Conservation (phyloP, 306 rosid genomes). For the Quercus wislizeni region DNA sequence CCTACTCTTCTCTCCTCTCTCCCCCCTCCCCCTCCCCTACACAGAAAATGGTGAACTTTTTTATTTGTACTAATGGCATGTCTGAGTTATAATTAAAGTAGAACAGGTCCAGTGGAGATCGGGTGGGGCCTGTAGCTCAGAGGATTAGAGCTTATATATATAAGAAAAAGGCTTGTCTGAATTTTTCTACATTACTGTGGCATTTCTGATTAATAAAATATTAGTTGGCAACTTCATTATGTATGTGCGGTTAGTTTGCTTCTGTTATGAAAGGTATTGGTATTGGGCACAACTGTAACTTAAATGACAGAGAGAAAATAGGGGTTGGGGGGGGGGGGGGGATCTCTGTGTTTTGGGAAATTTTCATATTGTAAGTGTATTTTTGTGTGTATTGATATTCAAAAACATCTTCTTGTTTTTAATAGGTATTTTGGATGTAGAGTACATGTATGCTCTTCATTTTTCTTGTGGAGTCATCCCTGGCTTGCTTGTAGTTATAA, state of each 20-base stretch:
- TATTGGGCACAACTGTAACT: neutral
- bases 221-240: neutral
- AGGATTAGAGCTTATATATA: too few relatives aligned
- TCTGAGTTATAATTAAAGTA: neutral
- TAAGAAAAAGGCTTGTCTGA: too few relatives aligned
- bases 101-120: too few relatives aligned
- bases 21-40: too few relatives aligned
- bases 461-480: neutral
- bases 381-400: neutral
- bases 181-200: neutral
- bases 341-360: neutral
- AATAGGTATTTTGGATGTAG: neutral
- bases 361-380: neutral
- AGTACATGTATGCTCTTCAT: neutral
- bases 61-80: neutral
- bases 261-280: neutral
- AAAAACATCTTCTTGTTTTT: neutral
- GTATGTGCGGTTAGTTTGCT: neutral
- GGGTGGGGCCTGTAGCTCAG: too few relatives aligned
- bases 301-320: neutral
- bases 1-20: too few relatives aligned
- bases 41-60: neutral
- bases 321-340: too few relatives aligned
- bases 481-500: slow-evolving; percentile 9
- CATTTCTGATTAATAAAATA: neutral